phyloP scores from a whole-genome alignment of 1,284 basidiomycete genomes.

The Cutaneotrichosporon dermatis region DNA sequence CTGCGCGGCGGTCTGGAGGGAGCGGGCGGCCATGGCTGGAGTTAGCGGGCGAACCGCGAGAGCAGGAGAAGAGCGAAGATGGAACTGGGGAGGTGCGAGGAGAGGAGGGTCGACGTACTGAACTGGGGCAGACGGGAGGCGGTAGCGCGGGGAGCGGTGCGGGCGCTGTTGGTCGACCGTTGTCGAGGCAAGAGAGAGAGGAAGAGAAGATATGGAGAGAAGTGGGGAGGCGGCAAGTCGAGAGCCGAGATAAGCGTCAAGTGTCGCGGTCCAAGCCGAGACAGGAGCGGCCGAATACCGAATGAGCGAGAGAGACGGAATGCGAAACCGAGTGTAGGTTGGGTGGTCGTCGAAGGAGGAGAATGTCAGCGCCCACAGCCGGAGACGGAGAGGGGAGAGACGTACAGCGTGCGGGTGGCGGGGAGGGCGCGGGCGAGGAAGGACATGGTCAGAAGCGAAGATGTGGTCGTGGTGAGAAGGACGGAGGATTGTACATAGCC shows the following conservation, averaged over 20 bases:
- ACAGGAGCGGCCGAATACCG: neutral
- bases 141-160: neutral
- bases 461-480: too few relatives aligned
- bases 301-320: neutral
- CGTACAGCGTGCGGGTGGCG: slow-evolving; percentile 1
- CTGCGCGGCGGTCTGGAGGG: slow-evolving; percentile 2
- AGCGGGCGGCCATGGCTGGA: slow-evolving; percentile 3
- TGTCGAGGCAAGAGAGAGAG: too few relatives aligned
- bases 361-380: too few relatives aligned
- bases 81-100: neutral
- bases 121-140: neutral
- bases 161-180: neutral
- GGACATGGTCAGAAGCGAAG: neutral
- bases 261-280: too few relatives aligned
- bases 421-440: slow-evolving; percentile 3
- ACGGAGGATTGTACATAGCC: too few relatives aligned
- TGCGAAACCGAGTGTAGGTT: too few relatives aligned
- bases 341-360: too few relatives aligned
- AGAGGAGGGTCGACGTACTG: neutral
- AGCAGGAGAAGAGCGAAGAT: neutral
- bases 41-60: neutral
- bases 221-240: neutral
- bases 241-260: neutral
- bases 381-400: neutral
- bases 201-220: too few relatives aligned